Conservation (phyloP, 768 basidiomycete species). For the Podaxis sp. region DNA sequence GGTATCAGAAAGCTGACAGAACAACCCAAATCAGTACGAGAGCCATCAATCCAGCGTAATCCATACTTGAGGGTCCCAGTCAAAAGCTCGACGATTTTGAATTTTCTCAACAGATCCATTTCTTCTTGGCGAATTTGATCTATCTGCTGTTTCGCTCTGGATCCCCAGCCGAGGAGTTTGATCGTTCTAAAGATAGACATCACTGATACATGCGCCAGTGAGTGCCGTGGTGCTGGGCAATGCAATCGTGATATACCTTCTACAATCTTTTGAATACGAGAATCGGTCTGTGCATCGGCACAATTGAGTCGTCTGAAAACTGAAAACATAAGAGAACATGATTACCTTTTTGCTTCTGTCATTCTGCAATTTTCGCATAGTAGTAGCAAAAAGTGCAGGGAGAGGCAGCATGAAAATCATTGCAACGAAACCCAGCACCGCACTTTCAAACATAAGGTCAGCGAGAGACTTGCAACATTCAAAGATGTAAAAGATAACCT, state of each 20-base stretch:
- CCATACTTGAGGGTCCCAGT: background rate
- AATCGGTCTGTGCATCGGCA: slow-evolving; percentile 36
- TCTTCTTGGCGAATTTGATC: slow-evolving; percentile 49
- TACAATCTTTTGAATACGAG: slow-evolving; percentile 57
- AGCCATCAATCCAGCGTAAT: background rate
- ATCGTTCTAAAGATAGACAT: slow-evolving; percentile 49
- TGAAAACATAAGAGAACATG: background rate
- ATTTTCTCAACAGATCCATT: slow-evolving; percentile 44
- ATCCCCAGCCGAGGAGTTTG: slow-evolving; percentile 71
- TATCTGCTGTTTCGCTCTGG: slow-evolving; percentile 51
- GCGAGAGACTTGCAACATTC: background rate
- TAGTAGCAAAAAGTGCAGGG: background rate
- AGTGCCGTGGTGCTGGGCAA: background rate
- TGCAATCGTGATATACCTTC: slow-evolving; percentile 40
- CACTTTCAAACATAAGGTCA: background rate
- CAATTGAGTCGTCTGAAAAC: background rate
- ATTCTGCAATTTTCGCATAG: slow-evolving; percentile 30
- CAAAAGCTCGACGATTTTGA: slow-evolving; percentile 49
- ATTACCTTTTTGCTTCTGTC: slow-evolving; percentile 45
- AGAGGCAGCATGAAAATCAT: slow-evolving; percentile 4
- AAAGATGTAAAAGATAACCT: slow-evolving; percentile 24
- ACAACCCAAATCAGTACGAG: background rate
- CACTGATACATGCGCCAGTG: background rate
- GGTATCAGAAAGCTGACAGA: slow-evolving; percentile 54
- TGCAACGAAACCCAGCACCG: background rate